Evolutionary conservation across 106 monocot species (phyloP), one percentile per base, ranked within the genome.

Genomic region (Acanthochlamys bracteata): DNA sequence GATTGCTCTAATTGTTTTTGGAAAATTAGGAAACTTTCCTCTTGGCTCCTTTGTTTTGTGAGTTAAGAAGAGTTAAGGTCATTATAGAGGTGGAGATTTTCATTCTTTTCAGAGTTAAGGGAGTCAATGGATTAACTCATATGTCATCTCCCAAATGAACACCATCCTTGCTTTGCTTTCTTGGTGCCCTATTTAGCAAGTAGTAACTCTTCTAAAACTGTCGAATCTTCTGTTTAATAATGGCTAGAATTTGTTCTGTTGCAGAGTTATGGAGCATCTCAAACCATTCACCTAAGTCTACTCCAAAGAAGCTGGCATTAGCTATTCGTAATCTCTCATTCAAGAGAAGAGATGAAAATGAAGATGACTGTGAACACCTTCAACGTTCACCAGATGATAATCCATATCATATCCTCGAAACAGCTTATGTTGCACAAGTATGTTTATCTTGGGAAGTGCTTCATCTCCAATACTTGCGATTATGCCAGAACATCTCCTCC

Each of bases 361-460:
- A 67, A 25, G 86, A 89, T 54, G 89, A 90, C 8, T 25, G 41
- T 51, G 76, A 95, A 12, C 78, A 72, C 3, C 77, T 86, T 55
- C 84, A 78, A 52, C 79, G 58, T 39, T 23, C 60, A 20, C 49
- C 69, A 61, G 74, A 74, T 21, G 69, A 80, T 43, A 75, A 84
- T 42, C 82, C 79, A 13, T 71, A 70, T 26, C 67, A 80, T 42
- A 86, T 60, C 64, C 79, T 95, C 56, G 94, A 95, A 74, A 79
- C 70, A 68, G 90, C 76, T 41, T 95, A 90, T 71, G 86, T 84
- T 7, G 89, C 84, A 22, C 94, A 90, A 0, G 41, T 95, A 23
- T 79, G 78, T 41, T 72, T 95, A 49, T 59, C 80, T 33, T 95
- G 94, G 94, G 94, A 95, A 63, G 74, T 75, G n/a, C 86, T 95